Evolutionary conservation across 345 rosid genomes (phyloP).

Genomic region (Lepidium africanum): DNA sequence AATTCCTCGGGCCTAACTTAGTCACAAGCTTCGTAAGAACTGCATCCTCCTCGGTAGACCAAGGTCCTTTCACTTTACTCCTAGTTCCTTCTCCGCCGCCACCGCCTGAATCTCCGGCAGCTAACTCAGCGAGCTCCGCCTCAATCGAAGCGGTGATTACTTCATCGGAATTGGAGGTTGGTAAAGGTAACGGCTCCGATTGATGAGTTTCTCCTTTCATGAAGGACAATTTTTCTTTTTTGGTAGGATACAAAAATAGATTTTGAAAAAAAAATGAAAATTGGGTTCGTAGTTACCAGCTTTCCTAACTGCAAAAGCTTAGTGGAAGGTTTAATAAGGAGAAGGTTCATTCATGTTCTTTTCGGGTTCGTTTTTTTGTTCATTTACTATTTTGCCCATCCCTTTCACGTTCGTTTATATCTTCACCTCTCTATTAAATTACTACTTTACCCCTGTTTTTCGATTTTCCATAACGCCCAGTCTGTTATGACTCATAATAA

Average conservation of each 20-base stretch:
- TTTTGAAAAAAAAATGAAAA: background rate
- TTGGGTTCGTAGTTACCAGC: conserved; percentile 25
- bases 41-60: conserved; percentile 81
- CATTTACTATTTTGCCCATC: conserved; percentile 29
- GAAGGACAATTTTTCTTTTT: background rate
- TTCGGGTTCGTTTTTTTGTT: background rate
- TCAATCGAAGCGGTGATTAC: conserved; percentile 25
- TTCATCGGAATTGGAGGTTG: conserved; percentile 19
- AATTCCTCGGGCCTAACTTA: conserved; percentile 70
- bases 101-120: conserved; percentile 22
- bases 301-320: conserved; percentile 51
- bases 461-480: background rate
- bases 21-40: conserved; percentile 49
- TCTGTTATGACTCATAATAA: conserved; percentile 20
- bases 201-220: conserved; percentile 19
- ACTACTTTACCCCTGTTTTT: conserved; percentile 22
- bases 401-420: background rate
- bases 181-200: conserved; percentile 23
- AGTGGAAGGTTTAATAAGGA: conserved; percentile 10
- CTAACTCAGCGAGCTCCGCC: conserved; percentile 22
- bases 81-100: background rate
- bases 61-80: conserved; percentile 66
- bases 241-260: background rate
- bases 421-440: background rate
- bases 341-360: conserved; percentile 7